Base-by-base conservation (phyloP, 495 filamentous ascomycete genomes). In the Coniosporium apollinis region DNA sequence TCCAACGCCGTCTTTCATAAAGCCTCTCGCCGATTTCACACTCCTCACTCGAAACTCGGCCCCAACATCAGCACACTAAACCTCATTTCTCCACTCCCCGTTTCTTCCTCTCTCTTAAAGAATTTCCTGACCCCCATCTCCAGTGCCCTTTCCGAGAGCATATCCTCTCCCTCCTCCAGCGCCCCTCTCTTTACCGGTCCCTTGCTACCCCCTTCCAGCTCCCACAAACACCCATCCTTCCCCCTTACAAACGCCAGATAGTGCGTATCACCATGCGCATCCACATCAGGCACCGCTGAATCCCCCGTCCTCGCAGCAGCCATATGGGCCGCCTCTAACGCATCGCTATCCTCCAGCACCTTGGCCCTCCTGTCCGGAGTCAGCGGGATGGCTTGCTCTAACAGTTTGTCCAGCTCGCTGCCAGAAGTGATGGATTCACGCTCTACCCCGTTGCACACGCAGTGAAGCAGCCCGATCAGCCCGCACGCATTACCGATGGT, bases 401-500 rank as follows among this genome's bases (percentile, higher is more conserved):
- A 55, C 5, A 77, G 41, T 1, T 28, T 41, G 20, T 67, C 66
- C 13, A 76, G 48, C 24, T 61, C 57, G 9, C 61, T 65, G 6
- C 56, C 64, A 0, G 58, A 51, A 5, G 44, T 25, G 33, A 76
- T 46, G 35, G 65, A 52, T 3, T 51, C 43, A 9, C 54, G 50
- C 1, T 69, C 56, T 34, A 59, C 59, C 17, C 72, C 75, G 54
- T 89, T 89, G 11, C 59, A 48, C 3, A 79, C 62, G 36, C 74
- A 71, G 58, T 92, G 84, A 16, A 93, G 56, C 2, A 92, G 58
- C 0, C 76, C 84, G 56, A 89, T 85, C 31, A 82, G 66, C 1
- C 85, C 86, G 57, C 86, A 94, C 2, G 82, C 77, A 54, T 93
- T 72, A 32, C 72, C 65, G 52, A 94, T 94, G 0, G 82, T 93